Percentiles rank a stretch among this genome's conserved stretches.
Conservation (phyloP, 179 eudicot species). For the Silene coronaria region DNA sequence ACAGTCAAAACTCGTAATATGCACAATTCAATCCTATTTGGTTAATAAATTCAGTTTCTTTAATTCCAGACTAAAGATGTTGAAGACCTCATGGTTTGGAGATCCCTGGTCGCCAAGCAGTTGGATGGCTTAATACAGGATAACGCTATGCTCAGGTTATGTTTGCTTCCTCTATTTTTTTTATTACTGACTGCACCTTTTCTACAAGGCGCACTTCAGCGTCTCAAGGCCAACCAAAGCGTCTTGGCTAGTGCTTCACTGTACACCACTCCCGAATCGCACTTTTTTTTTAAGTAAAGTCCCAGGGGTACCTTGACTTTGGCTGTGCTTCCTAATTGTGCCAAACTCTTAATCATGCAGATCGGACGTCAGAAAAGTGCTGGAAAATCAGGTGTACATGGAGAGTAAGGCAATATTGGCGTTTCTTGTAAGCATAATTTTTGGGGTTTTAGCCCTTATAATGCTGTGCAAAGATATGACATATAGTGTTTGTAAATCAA, state of each 20-base stretch:
- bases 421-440: slow-evolving; percentile 52
- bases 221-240: no score
- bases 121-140: slow-evolving; percentile 34
- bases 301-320: no score
- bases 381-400: slow-evolving; percentile 39
- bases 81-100: slow-evolving; percentile 43
- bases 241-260: no score
- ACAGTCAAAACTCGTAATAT: neutral
- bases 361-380: slow-evolving; percentile 35
- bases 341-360: slow-evolving; percentile 22
- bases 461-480: slow-evolving; percentile 41
- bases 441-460: slow-evolving; percentile 46
- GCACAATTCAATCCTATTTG: neutral
- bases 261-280: neutral
- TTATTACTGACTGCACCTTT: no score
- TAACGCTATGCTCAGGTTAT: slow-evolving; percentile 38
- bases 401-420: slow-evolving; percentile 32
- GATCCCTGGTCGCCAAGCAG: slow-evolving; percentile 33
- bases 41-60: slow-evolving; percentile 7
- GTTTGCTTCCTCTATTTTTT: slow-evolving; percentile 10
- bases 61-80: slow-evolving; percentile 35
- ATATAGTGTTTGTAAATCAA: slow-evolving; percentile 37
- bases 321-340: neutral
- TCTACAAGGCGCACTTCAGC: no score
- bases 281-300: neutral